Base-by-base conservation (phyloP, 2,329 filamentous ascomycete species). In the Chrysoporthe austroafricana region DNA sequence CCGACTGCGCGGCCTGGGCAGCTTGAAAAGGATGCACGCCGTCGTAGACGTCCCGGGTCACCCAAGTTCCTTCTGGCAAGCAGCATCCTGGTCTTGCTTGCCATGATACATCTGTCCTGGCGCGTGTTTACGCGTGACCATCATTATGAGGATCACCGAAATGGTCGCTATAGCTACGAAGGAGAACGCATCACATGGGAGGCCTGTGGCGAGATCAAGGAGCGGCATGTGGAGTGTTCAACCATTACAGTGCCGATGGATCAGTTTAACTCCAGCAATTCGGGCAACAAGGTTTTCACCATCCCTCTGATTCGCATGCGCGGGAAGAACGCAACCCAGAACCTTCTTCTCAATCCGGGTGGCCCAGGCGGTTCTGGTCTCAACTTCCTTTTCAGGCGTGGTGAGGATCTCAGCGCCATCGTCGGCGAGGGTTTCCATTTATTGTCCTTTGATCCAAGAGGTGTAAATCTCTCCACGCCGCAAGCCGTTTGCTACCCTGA, bases 361-460 rank as follows among this genome's bases (percentile, higher is more conserved):
- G 83, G 84, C 0, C 83, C 84, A 0, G 84, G 83, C 7, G 82
- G 73, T 9, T 80, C 80, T 54, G 83, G 83, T 2, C 70, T 79
- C 14, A 71, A 74, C 2, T 78, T 80, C 48, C 56, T 84, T 1
- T 73, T 77, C 50, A 72, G 76, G 11, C 67, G 70, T 5, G 82
- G 81, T 14, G 75, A 76, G 9, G 71, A 74, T 16, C 71, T 85
- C 4, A 79, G 73, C 63, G 71, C 72, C 56, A 75, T 81, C 9
- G 69, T 80, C 0, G 82, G 82, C 11, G 81, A 84, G 54, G 76
- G 74, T 1, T 83, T 82, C 65, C 81, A 85, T 69, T 71, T 85
- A 0, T 66, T 85, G 1, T 78, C 77, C 0, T 85, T 85, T 63
- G 83, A 85, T 69, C 82, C 83, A 0, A 80, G 83, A 5, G 83